Percentiles rank a stretch among this genome's conserved stretches.
These are phyloP conservation scores for Apiospora marii DNA, from an alignment of 2,329 filamentous ascomycete species.

Conservation along the genomic window DNA sequence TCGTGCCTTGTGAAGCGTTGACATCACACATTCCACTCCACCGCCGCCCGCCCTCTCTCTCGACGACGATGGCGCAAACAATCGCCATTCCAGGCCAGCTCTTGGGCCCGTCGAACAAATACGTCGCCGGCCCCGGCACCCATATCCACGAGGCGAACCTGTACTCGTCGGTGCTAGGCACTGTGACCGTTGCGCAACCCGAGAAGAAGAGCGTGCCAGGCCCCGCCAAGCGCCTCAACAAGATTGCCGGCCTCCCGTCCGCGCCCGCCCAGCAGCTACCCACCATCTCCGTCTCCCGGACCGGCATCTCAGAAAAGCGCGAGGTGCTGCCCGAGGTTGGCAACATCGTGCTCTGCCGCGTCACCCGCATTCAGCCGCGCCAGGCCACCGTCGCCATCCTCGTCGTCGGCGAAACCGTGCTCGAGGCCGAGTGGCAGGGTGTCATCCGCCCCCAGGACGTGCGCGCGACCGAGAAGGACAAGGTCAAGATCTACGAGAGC, in stretches of 20 bases:
- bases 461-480: conserved; percentile 93
- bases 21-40: background rate
- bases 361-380: conserved; percentile 83
- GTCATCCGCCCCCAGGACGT: conserved; percentile 91
- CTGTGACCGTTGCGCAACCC: conserved; percentile 63
- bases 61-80: conserved; percentile 40
- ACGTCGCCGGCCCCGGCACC: conserved; percentile 80
- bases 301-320: conserved; percentile 56
- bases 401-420: conserved; percentile 76
- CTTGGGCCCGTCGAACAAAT: conserved; percentile 73
- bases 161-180: conserved; percentile 83
- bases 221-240: conserved; percentile 66
- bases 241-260: conserved; percentile 55
- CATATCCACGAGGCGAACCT: conserved; percentile 80
- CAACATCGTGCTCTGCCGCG: conserved; percentile 81
- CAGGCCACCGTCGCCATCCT: conserved; percentile 89
- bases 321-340: conserved; percentile 84
- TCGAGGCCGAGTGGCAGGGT: conserved; percentile 84
- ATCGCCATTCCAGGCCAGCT: conserved; percentile 83
- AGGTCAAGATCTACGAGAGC: conserved; percentile 87
- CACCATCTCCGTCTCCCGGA: conserved; percentile 63
- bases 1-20: background rate
- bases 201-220: conserved; percentile 50
- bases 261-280: conserved; percentile 51
- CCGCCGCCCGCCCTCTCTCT: background rate